Evolutionary conservation across 2,329 filamentous ascomycete genomes (phyloP), one percentile per base, ranked within the genome.

Genomic region (Penicillium sp.): DNA sequence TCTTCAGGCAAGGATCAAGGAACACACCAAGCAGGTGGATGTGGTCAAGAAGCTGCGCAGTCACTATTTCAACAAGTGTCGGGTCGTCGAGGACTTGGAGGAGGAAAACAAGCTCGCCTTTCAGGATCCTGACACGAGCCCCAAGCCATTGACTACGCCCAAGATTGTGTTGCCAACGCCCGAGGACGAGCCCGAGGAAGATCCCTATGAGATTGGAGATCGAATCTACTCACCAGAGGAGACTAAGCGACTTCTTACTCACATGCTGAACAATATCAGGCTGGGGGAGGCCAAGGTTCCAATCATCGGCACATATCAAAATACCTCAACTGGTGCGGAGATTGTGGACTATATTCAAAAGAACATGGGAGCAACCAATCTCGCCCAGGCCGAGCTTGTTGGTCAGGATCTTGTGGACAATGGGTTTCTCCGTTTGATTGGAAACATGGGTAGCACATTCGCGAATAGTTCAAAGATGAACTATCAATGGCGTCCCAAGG

Each of bases 61-160:
- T 69, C 87, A 88, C 60, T 98, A 98, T 73, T 97, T 97, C 79
- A 98, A 97, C 77, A 98, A 97, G 73, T 98, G 93, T 68, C 85
- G 94, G 43, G 76, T 96, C 53, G 86, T 97, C 5, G 94, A 98
- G 67, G 93, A 98, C 66, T 74, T 97, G 51, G 93, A 98, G 68
- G 93, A 98, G 71, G 94, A 98, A 75, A 95, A 96, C 69, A 97
- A 98, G 72, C 80, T 98, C 47, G 93, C 90, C 35, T 98, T 98
- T 71, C 90, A 95, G 68, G 89, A 90, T 56, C 89, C 90, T 4
- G 76, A 80, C 52, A 76, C 77, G 32, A 90, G 86, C 67, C 85
- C 86, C 3, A 71, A 69, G 52, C 71, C 61, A 77, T 80, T 67
- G 72, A 76, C 47, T 68, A 76, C 65, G 57, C 77, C 76, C 37